Conservation (phyloP, 2,329 filamentous ascomycete genomes). For the Annulohypoxylon truncatum region DNA sequence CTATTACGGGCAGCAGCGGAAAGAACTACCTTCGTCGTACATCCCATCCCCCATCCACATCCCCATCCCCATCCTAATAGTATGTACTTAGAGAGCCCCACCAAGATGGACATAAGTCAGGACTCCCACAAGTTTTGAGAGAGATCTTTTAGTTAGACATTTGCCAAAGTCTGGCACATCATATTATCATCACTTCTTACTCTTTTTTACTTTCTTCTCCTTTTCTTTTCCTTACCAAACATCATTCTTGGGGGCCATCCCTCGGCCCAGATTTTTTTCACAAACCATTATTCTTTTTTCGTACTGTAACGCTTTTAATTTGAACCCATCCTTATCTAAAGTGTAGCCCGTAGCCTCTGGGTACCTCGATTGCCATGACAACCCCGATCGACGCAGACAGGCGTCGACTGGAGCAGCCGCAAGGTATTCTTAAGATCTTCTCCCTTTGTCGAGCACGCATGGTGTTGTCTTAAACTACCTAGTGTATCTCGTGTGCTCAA, state of each 20-base stretch:
- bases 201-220: constrained; percentile 3
- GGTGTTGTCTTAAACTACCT: neutral
- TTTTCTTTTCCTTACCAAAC: constrained; percentile 8
- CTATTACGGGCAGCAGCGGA: constrained; percentile 13
- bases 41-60: constrained; percentile 10
- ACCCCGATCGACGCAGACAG: constrained; percentile 39
- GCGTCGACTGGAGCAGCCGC: constrained; percentile 39
- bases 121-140: constrained; percentile 37
- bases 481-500: constrained; percentile 1
- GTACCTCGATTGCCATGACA: constrained; percentile 40
- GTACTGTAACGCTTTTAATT: constrained; percentile 16
- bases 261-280: constrained; percentile 33
- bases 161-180: constrained; percentile 39
- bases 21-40: constrained; percentile 18
- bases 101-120: constrained; percentile 40
- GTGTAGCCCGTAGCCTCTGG: constrained; percentile 4
- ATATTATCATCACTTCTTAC: constrained; percentile 34
- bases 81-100: constrained; percentile 34
- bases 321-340: constrained; percentile 14
- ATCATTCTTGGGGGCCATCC: constrained; percentile 34
- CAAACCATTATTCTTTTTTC: constrained; percentile 7
- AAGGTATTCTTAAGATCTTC: constrained; percentile 41
- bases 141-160: constrained; percentile 37
- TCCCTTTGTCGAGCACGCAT: constrained; percentile 31
- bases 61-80: constrained; percentile 21